Evolutionary conservation across 129 eudicot species (phyloP), one percentile per base, ranked within the genome.

Genomic region (Erigeron canadensis): DNA sequence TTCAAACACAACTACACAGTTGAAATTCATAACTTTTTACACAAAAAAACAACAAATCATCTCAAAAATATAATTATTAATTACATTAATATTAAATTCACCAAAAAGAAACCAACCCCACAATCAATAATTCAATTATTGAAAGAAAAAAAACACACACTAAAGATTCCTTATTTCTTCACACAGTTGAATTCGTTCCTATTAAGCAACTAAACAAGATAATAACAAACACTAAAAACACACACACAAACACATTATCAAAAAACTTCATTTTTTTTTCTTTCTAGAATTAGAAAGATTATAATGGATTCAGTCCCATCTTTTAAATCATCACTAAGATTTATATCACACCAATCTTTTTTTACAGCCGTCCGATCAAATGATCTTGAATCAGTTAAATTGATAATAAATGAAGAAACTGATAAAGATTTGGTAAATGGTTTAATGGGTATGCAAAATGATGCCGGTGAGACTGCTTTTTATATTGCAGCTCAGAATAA

Each of bases 341-440:
- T 90, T 83, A 85, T 90, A 62, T 67, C 84, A 79, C 95, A 87
- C 77, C 97, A 90, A 70, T 81, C 90, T 53, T 84, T 89, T 44
- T 93, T 93, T 84, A 5, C 83, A 7, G 95, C 98, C 10, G 98
- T 93, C 42, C 80, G 84, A 78, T 85, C 90, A 23, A 83, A 81
- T 8, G 96, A 93, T 70, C 79, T 89, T 46, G 88, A 89, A 19
- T 77, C 88, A 6, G 48, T 93, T 0, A 87, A 87, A 81, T 55
- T 23, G 55, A 62, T 87, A 72, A 70, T 86, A 37, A 47, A 62
- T 65, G 88, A 82, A 75, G 80, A 81, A 23, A 85, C 80, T 76
- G 95, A 85, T 75, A 64, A 81, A 38, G 78, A 77, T 18, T 21
- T 83, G 11, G 28, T 78, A 34, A 77, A 84, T 38, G 80, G 86